Base-by-base conservation (phyloP, 495 filamentous ascomycete species). In the Collariella sp. region DNA sequence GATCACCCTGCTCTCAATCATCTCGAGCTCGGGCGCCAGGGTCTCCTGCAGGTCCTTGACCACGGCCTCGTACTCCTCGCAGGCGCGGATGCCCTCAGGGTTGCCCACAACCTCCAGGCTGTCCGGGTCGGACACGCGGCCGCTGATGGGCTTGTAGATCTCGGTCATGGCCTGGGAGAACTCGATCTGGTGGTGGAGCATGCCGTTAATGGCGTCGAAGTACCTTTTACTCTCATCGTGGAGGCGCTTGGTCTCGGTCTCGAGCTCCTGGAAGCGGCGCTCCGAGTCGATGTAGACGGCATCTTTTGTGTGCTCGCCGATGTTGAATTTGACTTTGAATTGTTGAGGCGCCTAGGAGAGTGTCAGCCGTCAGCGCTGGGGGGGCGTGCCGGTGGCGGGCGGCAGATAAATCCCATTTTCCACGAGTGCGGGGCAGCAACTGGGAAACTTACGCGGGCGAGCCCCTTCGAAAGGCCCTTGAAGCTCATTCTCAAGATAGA, bases 121-220 rank as follows among this genome's bases (percentile, higher is more conserved):
- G 56, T 90, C 87, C 26, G 93, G 94, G 72, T 97, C 93, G 34
- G 91, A 96, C 65, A 95, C 79, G 55, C 91, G 87, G 18, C 93
- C 93, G 55, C 90, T 96, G 59, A 99, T 97, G 45, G 93, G 93
- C 65, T 95, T 96, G 76, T 99, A 99, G 59, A 99, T 85, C 71
- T 99, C 94, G 43, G 85, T 84, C 72, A 93, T 86, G 33, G 89
- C 88, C 74, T 95, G 84, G 60, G 91, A 94, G 76, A 99, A 99
- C 70, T 94, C 94, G 76, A 97, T 96, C 71, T 99, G 93, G 72
- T 96, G 89, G 70, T 75, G 83, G 60, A 99, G 76, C 93, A 99
- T 99, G 75, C 89, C 88, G 71, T 97, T 97, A 68, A 99, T 96
- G 66, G 93, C 89, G 38, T 95, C 83, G 60, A 93, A 96, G 70